Base-by-base conservation (phyloP, 2,329 filamentous ascomycete species). In the Alternaria rosae region DNA sequence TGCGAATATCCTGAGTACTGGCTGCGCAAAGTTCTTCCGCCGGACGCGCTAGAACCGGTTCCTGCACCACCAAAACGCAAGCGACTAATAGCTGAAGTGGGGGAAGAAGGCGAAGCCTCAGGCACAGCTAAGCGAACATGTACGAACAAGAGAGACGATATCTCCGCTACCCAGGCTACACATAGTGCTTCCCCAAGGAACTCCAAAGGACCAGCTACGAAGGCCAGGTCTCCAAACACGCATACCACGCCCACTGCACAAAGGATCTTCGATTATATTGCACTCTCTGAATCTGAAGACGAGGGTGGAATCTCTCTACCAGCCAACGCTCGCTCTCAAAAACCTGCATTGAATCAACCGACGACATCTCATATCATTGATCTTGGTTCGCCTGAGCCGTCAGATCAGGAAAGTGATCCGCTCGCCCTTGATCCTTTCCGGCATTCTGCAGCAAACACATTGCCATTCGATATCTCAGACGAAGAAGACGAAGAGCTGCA, bases 1-100 rank as follows among this genome's bases (percentile, higher is more conserved):
- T 73, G 70, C n/a, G 77, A 79, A 42, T 70, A 82, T 13, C 73
- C 78, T 0, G 65, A 71, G 11, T 79, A 74, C 45, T 67, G 79
- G 41, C 65, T 82, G 12, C 57, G 67, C 6, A 67, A 71, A 42
- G 73, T 69, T 2, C 69, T 82, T 3, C 74, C 75, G 5, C 32
- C 42, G 5, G 68, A 73, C 1, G 47, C 71, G 1, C 51, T 76
- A 7, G 56, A 73, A 26, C 70, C 68, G 11, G 61, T 69, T 12
- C 25, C 61, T 44, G 12, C 61, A 25, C 45, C 17, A 21, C 42
- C 63, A 4, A 71, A 71, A 44, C 64, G 70, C 6, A 70, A 70
- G 26, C 55, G 51, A 30, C 48, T 30, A 26, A 41, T 20, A n/a
- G 57, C 56, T 17, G 41, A 56, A 11, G 54, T 42, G 8, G 38